These are phyloP conservation scores for Penstemon newberryi DNA, from an alignment of 257 asterid genomes.

Conservation along the genomic window DNA sequence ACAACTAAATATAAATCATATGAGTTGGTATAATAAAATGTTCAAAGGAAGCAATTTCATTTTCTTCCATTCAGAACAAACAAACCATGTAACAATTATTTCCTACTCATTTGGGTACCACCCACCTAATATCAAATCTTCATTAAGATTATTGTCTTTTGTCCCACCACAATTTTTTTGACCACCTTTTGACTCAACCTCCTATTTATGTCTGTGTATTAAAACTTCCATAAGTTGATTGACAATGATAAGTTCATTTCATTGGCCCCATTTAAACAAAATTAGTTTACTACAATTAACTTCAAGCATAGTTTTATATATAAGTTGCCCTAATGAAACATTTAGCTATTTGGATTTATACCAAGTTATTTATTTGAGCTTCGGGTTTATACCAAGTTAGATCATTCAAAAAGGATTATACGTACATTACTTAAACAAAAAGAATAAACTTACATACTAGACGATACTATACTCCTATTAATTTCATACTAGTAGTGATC, in stretches of 20 bases:
- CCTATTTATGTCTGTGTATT: neutral
- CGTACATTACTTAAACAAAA: too few relatives aligned
- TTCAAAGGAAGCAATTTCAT: neutral
- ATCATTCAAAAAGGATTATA: too few relatives aligned
- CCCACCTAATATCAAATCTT: slow-evolving; percentile 42
- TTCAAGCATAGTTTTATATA: too few relatives aligned
- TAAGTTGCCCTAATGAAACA: too few relatives aligned
- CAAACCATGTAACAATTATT: slow-evolving; percentile 34
- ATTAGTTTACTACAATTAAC: neutral
- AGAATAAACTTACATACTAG: too few relatives aligned
- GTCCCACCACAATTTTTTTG: slow-evolving; percentile 47
- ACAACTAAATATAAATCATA: slow-evolving; percentile 8
- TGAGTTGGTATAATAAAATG: slow-evolving; percentile 19
- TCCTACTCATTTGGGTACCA: slow-evolving; percentile 57
- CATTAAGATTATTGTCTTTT: slow-evolving; percentile 35
- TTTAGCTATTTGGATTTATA: too few relatives aligned
- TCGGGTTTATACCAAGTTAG: too few relatives aligned
- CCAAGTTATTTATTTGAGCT: too few relatives aligned
- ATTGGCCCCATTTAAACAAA: neutral
- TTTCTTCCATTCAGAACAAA: slow-evolving; percentile 24
- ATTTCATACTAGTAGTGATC: too few relatives aligned
- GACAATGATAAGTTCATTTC: slow-evolving; percentile 6
- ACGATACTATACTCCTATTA: too few relatives aligned
- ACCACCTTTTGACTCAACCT: slow-evolving; percentile 45
- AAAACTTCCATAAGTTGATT: slow-evolving; percentile 6